These are phyloP conservation scores for Posidonia australis DNA, from an alignment of 106 monocot genomes.

Conservation along the genomic window DNA sequence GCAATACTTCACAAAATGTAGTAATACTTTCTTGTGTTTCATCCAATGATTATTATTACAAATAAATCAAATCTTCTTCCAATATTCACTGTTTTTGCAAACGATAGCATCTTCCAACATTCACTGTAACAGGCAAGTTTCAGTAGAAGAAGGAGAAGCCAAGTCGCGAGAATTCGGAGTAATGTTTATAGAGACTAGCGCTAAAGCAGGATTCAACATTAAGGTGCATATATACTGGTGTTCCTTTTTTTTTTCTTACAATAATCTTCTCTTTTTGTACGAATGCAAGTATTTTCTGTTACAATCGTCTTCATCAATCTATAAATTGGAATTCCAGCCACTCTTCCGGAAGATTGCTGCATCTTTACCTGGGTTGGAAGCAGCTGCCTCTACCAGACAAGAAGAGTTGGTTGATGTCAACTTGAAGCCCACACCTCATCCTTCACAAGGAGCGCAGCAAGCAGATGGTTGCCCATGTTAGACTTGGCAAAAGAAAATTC, in stretches of 20 bases:
- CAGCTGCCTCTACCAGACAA: conserved; percentile 26
- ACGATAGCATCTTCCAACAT: too few relatives aligned
- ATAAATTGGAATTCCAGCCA: conserved; percentile 18
- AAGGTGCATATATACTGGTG: not conserved
- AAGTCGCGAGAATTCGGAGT: conserved; percentile 9
- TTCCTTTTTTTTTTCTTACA: too few relatives aligned
- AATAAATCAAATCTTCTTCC: not conserved
- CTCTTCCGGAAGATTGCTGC: conserved; percentile 59
- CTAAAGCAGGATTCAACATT: conserved; percentile 19
- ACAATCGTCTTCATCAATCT: too few relatives aligned
- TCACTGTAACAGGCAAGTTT: conserved; percentile 9
- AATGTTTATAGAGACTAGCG: conserved; percentile 18
- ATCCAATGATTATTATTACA: too few relatives aligned
- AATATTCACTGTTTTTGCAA: too few relatives aligned
- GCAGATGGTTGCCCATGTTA: conserved; percentile 38
- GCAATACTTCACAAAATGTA: too few relatives aligned
- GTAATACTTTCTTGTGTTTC: too few relatives aligned
- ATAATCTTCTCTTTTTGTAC: too few relatives aligned
- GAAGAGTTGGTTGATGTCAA: conserved; percentile 57
- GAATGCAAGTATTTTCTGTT: too few relatives aligned
- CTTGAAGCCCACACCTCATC: conserved; percentile 27
- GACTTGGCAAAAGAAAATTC: too few relatives aligned
- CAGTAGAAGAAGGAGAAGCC: conserved; percentile 15
- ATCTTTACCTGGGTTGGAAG: conserved; percentile 55
- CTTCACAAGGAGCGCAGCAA: conserved; percentile 21